Percentiles rank a stretch among this genome's conserved stretches.
Evolutionary conservation across 2,329 filamentous ascomycete genomes (phyloP).

Genomic region (Camillea tinctor): DNA sequence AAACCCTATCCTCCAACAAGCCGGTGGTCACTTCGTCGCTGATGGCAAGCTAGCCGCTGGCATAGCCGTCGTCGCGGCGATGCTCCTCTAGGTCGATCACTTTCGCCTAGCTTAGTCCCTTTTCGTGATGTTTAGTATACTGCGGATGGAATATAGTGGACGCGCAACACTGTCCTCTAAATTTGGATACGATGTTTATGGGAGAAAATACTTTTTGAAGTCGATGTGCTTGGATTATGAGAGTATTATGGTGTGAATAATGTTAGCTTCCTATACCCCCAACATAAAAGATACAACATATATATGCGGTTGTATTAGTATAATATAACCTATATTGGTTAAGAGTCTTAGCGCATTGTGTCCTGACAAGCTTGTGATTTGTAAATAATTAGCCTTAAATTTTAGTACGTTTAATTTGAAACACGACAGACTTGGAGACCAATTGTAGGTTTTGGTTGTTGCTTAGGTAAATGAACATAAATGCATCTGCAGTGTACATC

Average conservation of each 20-base stretch:
- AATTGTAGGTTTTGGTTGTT: too few relatives aligned
- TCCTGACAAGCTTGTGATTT: too few relatives aligned
- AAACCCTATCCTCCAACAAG: slow-evolving; percentile 8
- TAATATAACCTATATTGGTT: too few relatives aligned
- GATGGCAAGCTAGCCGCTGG: slow-evolving; percentile 19
- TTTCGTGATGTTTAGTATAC: neutral
- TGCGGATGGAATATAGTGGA: neutral
- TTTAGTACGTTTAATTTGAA: too few relatives aligned
- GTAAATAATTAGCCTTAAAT: too few relatives aligned
- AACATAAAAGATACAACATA: too few relatives aligned
- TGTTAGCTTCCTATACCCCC: too few relatives aligned
- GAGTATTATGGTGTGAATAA: neutral
- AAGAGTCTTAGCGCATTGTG: too few relatives aligned
- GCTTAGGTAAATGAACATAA: too few relatives aligned
- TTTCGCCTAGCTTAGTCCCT: neutral
- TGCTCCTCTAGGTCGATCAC: slow-evolving; percentile 12
- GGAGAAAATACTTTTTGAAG: neutral
- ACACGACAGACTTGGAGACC: too few relatives aligned
- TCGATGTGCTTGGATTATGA: neutral
- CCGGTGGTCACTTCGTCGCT: slow-evolving; percentile 15
- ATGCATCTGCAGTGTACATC: too few relatives aligned
- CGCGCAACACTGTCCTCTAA: neutral
- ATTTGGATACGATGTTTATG: neutral
- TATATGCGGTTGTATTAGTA: too few relatives aligned
- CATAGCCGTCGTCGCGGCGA: slow-evolving; percentile 17